Base-by-base conservation (phyloP, 106 monocot species). In the Acorus gramineus region DNA sequence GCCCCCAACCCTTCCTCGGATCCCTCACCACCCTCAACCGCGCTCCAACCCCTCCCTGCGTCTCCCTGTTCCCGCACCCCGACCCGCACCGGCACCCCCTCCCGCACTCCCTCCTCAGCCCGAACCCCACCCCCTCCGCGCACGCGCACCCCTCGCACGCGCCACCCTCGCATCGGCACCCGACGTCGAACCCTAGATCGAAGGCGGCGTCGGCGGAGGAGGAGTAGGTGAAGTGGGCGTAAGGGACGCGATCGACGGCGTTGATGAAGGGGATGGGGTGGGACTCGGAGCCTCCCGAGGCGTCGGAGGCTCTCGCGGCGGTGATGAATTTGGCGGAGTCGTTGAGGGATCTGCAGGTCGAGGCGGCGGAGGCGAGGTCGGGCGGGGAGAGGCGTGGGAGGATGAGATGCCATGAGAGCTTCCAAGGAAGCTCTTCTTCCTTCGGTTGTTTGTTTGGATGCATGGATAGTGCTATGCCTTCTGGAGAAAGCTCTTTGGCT, bases 1-100 rank as follows among this genome's bases (percentile, higher is more conserved):
- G 69, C 7, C 80, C 84, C 87, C 87, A 87, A 2, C 87, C 80
- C 60, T 87, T 87, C 55, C 73, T 69, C 59, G 12, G 46, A 67
- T 73, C 61, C 56, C 60, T 83, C 6, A 87, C 68, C 44, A 87
- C 60, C 69, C 61, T 71, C 65, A 84, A 49, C 61, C 62, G 50
- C 11, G 80, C 71, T 5, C 47, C 2, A 50, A 87, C 60, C 57
- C 87, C 87, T 59, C 50, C 50, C 65, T 87, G 87, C 3, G 87
- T 87, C 66, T 2, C 10, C 50, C 87, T 60, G 60, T 78, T 84
- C 63, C 11, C 65, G 58, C 80, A 87, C 28, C 44, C 77, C 53
- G 47, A 49, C 45, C 78, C 75, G 56, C 87, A 87, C 0, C 53
- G 44, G 51, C 87, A 87, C 5, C 50, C 50, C 13, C 12, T 62